phyloP scores from a whole-genome alignment of 805 yeast species.

The Candida sakaeoensis region DNA sequence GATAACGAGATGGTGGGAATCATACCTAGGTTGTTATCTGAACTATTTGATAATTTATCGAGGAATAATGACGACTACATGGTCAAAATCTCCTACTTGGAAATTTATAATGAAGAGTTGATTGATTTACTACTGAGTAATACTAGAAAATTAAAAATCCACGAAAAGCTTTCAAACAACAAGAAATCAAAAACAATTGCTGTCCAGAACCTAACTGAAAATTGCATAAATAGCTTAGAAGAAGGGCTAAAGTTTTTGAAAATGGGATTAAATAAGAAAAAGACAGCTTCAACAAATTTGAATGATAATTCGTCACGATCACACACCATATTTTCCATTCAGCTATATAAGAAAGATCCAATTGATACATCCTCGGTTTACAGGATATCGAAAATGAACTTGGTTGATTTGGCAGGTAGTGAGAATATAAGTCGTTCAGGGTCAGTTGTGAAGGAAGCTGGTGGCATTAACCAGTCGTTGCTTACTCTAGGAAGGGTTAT shows the following conservation, averaged over 20 bases:
- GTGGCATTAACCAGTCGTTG: constrained; percentile 84
- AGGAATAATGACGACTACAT: constrained; percentile 48
- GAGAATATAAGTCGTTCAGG: constrained; percentile 89
- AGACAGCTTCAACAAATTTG: constrained; percentile 70
- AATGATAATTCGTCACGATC: constrained; percentile 73
- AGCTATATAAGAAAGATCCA: constrained; percentile 42
- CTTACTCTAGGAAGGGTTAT: constrained; percentile 88
- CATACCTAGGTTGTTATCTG: constrained; percentile 44
- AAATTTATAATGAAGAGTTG: constrained; percentile 83
- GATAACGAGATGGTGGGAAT: constrained; percentile 46
- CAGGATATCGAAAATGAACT: constrained; percentile 63
- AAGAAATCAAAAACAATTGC: constrained; percentile 31
- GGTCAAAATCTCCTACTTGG: constrained; percentile 77
- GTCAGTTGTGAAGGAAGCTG: constrained; percentile 90
- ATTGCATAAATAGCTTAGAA: constrained; percentile 47
- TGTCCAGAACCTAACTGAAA: constrained; percentile 65
- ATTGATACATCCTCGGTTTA: constrained; percentile 12
- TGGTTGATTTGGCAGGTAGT: constrained; percentile 94
- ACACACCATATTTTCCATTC: constrained; percentile 71
- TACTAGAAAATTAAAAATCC: constrained; percentile 20
- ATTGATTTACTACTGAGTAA: constrained; percentile 64
- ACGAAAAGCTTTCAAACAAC: constrained; percentile 34
- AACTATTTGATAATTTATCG: constrained; percentile 50
- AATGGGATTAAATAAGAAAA: constrained; percentile 56
- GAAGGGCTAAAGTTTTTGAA: constrained; percentile 56